phyloP scores from a whole-genome alignment of 108 stramenopile genomes.

The Fragilaria crotonensis region DNA sequence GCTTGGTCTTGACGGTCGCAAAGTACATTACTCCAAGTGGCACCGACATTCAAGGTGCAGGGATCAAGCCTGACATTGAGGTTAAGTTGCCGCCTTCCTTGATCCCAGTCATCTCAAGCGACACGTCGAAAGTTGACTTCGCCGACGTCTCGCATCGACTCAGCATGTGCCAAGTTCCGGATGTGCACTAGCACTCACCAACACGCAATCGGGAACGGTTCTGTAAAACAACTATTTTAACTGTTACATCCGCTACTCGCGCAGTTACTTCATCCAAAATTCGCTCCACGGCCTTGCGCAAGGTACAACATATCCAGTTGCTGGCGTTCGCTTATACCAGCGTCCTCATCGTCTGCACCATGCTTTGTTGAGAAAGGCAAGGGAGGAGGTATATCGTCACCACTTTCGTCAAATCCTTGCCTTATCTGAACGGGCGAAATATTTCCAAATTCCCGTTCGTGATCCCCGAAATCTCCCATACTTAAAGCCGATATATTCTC shows the following conservation, averaged over 20 bases:
- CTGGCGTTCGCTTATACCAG: not conserved
- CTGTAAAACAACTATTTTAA: too few species aligned
- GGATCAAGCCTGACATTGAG: conserved; percentile 72
- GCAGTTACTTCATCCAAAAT: too few species aligned
- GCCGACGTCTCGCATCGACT: conserved; percentile 38
- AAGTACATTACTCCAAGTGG: conserved; percentile 87
- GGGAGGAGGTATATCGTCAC: not conserved
- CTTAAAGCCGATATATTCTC: not conserved
- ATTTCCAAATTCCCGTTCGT: too few species aligned
- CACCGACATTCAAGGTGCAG: conserved; percentile 81
- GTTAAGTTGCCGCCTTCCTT: conserved; percentile 41
- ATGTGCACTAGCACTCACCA: too few species aligned
- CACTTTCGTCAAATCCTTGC: too few species aligned
- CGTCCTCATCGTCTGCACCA: not conserved
- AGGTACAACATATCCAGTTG: conserved; percentile 3
- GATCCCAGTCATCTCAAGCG: conserved; percentile 47
- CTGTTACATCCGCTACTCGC: too few species aligned
- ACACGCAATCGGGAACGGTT: too few species aligned
- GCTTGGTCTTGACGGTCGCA: conserved; percentile 90
- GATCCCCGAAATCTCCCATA: not conserved
- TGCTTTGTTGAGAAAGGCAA: not conserved
- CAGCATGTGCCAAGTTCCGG: conserved; percentile 34
- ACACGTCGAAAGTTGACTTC: conserved; percentile 73
- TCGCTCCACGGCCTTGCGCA: not conserved
- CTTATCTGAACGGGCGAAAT: too few species aligned